Evolutionary conservation across 192 early-diverging fungal genomes (phyloP).

Genomic region (Cladochytrium replicatum): DNA sequence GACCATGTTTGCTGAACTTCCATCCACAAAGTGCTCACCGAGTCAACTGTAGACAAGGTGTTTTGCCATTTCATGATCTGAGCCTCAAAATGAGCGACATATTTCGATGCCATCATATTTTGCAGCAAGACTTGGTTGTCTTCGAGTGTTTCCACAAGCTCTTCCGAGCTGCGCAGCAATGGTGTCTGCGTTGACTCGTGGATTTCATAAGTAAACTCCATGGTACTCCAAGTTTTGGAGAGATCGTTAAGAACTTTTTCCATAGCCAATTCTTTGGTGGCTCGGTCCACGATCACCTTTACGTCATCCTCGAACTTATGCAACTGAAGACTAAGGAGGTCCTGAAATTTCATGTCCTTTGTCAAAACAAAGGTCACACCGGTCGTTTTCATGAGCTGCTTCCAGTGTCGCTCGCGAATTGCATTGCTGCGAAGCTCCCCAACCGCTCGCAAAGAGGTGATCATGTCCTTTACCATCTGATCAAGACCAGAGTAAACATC

Average conservation of each 20-base stretch:
- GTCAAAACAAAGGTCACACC: slow-evolving; percentile 57
- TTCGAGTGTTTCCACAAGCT: slow-evolving; percentile 54
- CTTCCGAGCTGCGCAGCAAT: slow-evolving; percentile 47
- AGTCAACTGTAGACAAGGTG: slow-evolving; percentile 46
- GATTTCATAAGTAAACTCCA: slow-evolving; percentile 58
- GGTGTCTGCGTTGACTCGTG: slow-evolving; percentile 43
- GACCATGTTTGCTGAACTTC: slow-evolving; percentile 60
- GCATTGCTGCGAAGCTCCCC: slow-evolving; percentile 53
- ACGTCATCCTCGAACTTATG: slow-evolving; percentile 61
- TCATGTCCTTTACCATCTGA: slow-evolving; percentile 60
- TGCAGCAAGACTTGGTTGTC: slow-evolving; percentile 63
- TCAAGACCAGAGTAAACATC: slow-evolving; percentile 53
- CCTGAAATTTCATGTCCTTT: slow-evolving; percentile 58
- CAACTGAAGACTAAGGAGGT: slow-evolving; percentile 48
- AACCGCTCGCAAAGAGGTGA: slow-evolving; percentile 50
- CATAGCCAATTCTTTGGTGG: slow-evolving; percentile 56
- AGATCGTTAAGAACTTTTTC: slow-evolving; percentile 60
- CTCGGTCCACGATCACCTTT: slow-evolving; percentile 53
- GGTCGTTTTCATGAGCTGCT: slow-evolving; percentile 59
- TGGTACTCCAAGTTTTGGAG: slow-evolving; percentile 47
- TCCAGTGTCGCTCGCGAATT: slow-evolving; percentile 59
- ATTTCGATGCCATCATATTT: slow-evolving; percentile 58
- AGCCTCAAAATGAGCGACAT: slow-evolving; percentile 52
- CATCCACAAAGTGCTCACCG: slow-evolving; percentile 45
- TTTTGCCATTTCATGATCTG: slow-evolving; percentile 60